Percentiles rank a stretch among this genome's conserved stretches.
Conservation (phyloP, 164 flowering plant genomes). For the Berberis thunbergii region DNA sequence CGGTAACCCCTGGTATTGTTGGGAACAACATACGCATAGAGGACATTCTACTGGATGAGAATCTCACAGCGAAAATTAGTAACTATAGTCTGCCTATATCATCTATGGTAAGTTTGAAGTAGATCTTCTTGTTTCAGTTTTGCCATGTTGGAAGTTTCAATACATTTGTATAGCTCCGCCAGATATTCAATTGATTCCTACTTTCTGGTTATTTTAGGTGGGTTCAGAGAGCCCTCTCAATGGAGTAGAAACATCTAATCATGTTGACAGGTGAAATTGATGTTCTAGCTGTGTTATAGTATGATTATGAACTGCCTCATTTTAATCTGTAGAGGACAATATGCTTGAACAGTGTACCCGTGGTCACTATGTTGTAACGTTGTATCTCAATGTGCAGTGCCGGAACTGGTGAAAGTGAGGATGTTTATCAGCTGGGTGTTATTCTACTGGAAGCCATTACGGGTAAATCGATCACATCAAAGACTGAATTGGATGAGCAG, state of each 20-base stretch:
- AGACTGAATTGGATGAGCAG: slow-evolving; percentile 37
- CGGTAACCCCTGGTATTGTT: slow-evolving; percentile 40
- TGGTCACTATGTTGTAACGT: background rate
- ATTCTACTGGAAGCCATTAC: slow-evolving; percentile 56
- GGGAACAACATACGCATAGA: slow-evolving; percentile 62
- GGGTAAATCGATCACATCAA: slow-evolving; percentile 36
- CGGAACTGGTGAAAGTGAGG: slow-evolving; percentile 48
- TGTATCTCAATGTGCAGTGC: slow-evolving; percentile 18
- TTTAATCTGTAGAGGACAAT: too few species aligned
- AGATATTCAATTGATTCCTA: background rate
- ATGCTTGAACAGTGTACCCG: background rate
- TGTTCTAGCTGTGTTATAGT: background rate
- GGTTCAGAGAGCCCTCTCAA: slow-evolving; percentile 37
- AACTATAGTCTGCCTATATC: slow-evolving; percentile 58
- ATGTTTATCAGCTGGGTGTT: slow-evolving; percentile 58
- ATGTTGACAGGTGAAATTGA: slow-evolving; percentile 20
- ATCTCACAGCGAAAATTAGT: slow-evolving; percentile 58
- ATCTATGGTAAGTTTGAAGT: slow-evolving; percentile 30
- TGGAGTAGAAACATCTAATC: slow-evolving; percentile 16
- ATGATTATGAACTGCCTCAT: too few species aligned
- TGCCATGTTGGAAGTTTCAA: background rate
- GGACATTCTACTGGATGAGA: slow-evolving; percentile 57
- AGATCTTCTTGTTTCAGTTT: background rate
- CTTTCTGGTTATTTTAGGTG: slow-evolving; percentile 24
- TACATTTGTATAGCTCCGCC: background rate